Evolutionary conservation across 768 basidiomycete species (phyloP).

Genomic region (Tulasnella sp.): DNA sequence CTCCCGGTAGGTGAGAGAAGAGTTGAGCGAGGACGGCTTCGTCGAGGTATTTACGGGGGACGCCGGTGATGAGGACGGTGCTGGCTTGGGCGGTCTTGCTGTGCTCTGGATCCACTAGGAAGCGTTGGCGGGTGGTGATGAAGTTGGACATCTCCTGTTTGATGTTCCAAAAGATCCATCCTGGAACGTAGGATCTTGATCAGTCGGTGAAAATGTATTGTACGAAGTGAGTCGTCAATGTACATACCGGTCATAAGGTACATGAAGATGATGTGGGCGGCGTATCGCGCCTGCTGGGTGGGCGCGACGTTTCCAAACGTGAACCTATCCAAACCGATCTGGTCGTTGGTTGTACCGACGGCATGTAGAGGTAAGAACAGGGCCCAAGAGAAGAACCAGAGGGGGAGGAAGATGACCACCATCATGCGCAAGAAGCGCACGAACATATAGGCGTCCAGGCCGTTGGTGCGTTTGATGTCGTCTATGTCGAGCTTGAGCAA

Average conservation of each 20-base stretch:
- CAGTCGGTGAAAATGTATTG: neutral
- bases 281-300: slow-evolving; percentile 46
- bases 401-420: slow-evolving; percentile 69
- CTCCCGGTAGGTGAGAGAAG: slow-evolving; percentile 77
- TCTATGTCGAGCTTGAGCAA: slow-evolving; percentile 52
- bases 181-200: neutral
- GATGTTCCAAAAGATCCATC: slow-evolving; percentile 77
- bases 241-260: slow-evolving; percentile 68
- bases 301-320: slow-evolving; percentile 67
- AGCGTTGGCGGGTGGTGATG: slow-evolving; percentile 64
- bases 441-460: slow-evolving; percentile 88
- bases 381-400: slow-evolving; percentile 84
- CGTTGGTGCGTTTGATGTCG: slow-evolving; percentile 55
- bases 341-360: slow-evolving; percentile 34
- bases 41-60: slow-evolving; percentile 67
- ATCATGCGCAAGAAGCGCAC: slow-evolving; percentile 79
- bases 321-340: slow-evolving; percentile 53
- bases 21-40: slow-evolving; percentile 53
- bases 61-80: slow-evolving; percentile 83
- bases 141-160: slow-evolving; percentile 71
- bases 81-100: slow-evolving; percentile 74
- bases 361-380: slow-evolving; percentile 66
- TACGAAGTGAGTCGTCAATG: neutral
- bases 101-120: slow-evolving; percentile 65
- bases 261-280: slow-evolving; percentile 65